Evolutionary conservation across 306 rosid genomes (phyloP).

Genomic region (Casuarina cunninghamiana): DNA sequence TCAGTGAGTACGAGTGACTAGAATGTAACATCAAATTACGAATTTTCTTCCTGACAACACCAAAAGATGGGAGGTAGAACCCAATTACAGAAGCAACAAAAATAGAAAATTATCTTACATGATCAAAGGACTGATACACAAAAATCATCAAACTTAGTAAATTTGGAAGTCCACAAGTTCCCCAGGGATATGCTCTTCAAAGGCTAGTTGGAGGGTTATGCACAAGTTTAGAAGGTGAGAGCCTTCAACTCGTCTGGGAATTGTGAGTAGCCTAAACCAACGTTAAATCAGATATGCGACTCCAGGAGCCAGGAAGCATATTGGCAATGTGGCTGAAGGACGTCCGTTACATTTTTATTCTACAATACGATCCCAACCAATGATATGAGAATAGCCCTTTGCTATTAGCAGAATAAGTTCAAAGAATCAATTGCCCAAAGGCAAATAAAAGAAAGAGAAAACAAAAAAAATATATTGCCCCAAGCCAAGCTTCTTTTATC

Average conservation of each 20-base stretch:
- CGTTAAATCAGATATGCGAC: neutral
- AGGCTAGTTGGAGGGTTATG: neutral
- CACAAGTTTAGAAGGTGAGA: neutral
- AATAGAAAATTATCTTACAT: neutral
- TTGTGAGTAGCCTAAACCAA: neutral
- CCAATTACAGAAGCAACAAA: neutral
- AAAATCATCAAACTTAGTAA: too few species aligned
- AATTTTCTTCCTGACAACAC: too few species aligned
- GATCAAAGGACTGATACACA: neutral
- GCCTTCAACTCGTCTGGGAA: neutral
- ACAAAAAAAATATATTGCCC: neutral
- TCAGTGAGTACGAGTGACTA: too few species aligned
- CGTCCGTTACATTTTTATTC: too few species aligned
- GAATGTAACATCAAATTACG: too few species aligned
- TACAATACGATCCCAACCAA: too few species aligned
- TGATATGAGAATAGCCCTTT: too few species aligned
- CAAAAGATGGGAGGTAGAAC: neutral
- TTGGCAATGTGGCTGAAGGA: neutral
- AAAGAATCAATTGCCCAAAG: too few species aligned
- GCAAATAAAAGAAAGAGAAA: neutral
- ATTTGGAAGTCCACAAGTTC: too few species aligned
- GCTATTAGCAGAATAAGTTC: too few species aligned
- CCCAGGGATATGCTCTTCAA: neutral
- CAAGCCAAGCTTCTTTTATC: slow-evolving; percentile 2
- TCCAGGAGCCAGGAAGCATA: neutral